Percentiles rank a stretch among this genome's conserved stretches.
phyloP scores from a whole-genome alignment of 371 early-diverging fungal species.

The Lichtheimia ramosa region DNA sequence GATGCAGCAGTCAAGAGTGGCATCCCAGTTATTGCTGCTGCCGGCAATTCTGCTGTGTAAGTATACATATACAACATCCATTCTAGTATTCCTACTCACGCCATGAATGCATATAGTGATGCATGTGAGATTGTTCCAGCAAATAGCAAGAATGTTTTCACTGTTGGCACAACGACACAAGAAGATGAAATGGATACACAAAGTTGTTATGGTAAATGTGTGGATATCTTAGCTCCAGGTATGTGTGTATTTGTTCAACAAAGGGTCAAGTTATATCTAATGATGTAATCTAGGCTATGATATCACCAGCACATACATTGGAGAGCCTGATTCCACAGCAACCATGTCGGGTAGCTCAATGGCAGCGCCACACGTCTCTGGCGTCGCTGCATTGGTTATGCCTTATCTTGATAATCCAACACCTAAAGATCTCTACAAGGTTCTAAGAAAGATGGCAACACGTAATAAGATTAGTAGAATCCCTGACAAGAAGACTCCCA shows the following conservation, averaged over 20 bases:
- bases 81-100: not conserved
- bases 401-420: constrained; percentile 19
- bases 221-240: constrained; percentile 62
- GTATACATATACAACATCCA: not conserved
- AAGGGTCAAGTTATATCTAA: not conserved
- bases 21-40: constrained; percentile 71
- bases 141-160: constrained; percentile 55
- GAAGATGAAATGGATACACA: constrained; percentile 45
- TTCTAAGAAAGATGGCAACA: constrained; percentile 17
- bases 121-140: constrained; percentile 74
- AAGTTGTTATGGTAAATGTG: constrained; percentile 62
- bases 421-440: constrained; percentile 26
- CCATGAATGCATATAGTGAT: constrained; percentile 18
- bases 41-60: constrained; percentile 61
- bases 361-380: constrained; percentile 81
- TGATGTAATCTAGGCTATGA: constrained; percentile 14
- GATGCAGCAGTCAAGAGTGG: constrained; percentile 45
- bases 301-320: constrained; percentile 40
- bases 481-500: constrained; percentile 11
- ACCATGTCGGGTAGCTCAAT: constrained; percentile 79
- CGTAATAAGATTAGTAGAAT: not conserved
- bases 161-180: constrained; percentile 66
- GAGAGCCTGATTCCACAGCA: constrained; percentile 27
- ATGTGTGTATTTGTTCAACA: not conserved
- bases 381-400: constrained; percentile 62